Base-by-base conservation (phyloP, 257 asterid genomes). In the Jaltomata sinuosa region DNA sequence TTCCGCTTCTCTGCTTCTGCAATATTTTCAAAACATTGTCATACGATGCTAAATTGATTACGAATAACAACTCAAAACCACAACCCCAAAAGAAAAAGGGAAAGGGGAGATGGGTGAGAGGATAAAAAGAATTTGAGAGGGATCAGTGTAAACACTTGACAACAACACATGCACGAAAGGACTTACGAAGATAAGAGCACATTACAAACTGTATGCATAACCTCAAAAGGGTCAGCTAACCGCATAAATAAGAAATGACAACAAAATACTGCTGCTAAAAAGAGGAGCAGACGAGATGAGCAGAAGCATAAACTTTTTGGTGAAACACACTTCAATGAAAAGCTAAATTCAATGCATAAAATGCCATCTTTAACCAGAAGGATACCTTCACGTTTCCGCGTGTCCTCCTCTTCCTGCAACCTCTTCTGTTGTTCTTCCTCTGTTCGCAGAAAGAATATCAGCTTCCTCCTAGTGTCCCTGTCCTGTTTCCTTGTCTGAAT, bases 331-430 rank as follows among this genome's bases (percentile, higher is more conserved):
- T 45, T 74, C 57, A 74, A 25, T 72, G 77, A 72, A 82, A 65
- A 40, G 8, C 38, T 0, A 45, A 45, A 71, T 11, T 45, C 38
- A 25, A 62, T 52, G 14, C 57, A 25, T 45, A n/a, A 74, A 25
- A 45, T 14, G 80, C 80, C 80, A 45, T 42, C 80, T 74, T 74
- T 45, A 71, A 74, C 38, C 57, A 32, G 49, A 52, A 38, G 32
- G 8, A 52, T 89, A 95, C 98, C 99, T 95, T 95, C 97, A 80
- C 19, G 94, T 88, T 87, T 95, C 83, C 92, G 87, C 12, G 91
- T 95, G 83, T 91, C 98, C 91, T 95, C 98, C 91, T 90, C 97
- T 85, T 94, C 99, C n/a, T 59, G 95, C 88, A 88, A 34, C 91
- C 86, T 91, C 87, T 84, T 90, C 59, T 90, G 96, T 85, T 90